Evolutionary conservation across 2,329 filamentous ascomycete genomes (phyloP).

Genomic region (Penicillium frequentans): DNA sequence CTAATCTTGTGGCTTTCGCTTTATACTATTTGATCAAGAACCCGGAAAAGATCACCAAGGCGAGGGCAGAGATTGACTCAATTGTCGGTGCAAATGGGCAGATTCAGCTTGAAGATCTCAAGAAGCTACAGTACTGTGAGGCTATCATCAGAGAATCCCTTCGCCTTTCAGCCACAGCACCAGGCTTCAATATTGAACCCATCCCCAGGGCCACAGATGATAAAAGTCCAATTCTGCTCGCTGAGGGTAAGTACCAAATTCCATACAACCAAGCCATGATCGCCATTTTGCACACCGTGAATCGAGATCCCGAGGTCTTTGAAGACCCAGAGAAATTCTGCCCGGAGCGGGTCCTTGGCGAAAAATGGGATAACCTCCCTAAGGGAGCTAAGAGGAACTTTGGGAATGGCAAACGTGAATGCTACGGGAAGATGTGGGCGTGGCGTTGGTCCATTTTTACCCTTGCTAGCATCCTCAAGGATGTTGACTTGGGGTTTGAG

Average conservation of each 20-base stretch:
- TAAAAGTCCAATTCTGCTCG: constrained; percentile 51
- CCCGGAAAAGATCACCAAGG: constrained; percentile 59
- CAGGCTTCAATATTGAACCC: constrained; percentile 55
- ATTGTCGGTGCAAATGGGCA: constrained; percentile 20
- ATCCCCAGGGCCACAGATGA: constrained; percentile 41
- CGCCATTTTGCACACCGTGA: constrained; percentile 56
- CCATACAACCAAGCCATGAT: constrained; percentile 54
- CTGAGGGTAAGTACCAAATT: constrained; percentile 62
- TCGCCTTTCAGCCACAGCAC: constrained; percentile 60
- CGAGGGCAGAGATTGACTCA: constrained; percentile 66
- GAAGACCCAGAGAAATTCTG: constrained; percentile 65
- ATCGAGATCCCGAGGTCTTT: constrained; percentile 64
- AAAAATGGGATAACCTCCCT: constrained; percentile 64
- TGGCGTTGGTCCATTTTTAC: constrained; percentile 70
- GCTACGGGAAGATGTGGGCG: constrained; percentile 71
- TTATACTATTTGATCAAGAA: constrained; percentile 66
- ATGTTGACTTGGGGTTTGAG: constrained; percentile 59
- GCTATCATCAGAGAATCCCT: constrained; percentile 65
- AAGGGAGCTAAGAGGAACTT: constrained; percentile 69
- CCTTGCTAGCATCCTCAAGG: constrained; percentile 65
- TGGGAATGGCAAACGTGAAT: constrained; percentile 69
- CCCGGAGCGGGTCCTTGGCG: constrained; percentile 72
- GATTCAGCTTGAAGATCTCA: constrained; percentile 16
- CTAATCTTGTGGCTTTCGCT: constrained; percentile 64
- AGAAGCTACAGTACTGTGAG: constrained; percentile 58